Base-by-base conservation (phyloP, 306 rosid species). In the Oxytropis ochrocephala region DNA sequence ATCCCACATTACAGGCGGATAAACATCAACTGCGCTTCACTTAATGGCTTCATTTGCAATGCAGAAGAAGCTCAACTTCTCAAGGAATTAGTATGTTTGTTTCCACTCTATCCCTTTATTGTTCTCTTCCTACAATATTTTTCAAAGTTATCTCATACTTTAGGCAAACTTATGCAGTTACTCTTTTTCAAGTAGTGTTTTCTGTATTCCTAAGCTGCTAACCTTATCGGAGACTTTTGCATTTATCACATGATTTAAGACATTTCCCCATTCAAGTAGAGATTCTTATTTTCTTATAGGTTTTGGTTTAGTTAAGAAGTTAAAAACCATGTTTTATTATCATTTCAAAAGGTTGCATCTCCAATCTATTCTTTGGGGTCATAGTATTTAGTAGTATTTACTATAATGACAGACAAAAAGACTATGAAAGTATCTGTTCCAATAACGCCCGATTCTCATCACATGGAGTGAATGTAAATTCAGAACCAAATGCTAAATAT, bases 161-260 rank as follows among this genome's bases (percentile, higher is more conserved):
- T 10, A 57, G 46, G 53, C 48, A 41, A 53, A n/a, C 41, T 55
- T 64, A 4, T 4, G 42, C 24, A 24, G 32, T 36, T 41, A 10
- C 33, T 8, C 11, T 8, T 68, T 5, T 64, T 67, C 43, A 10
- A 13, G 2, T n/a, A 46, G 13, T 48, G 60, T 47, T n/a, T n/a
- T 48, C 48, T 12, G 16, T 39, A 62, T 53, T 57, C 53, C 48
- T 57, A 44, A 63, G 36, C 65, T 80, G 14, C n/a, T n/a, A n/a
- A 74, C 75, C n/a, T 75, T 61, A 55, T 52, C 62, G 10, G 60
- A 12, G 14, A 10, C 13, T 79, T 75, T 78, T 78, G 85, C 96
- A 90, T 96, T 32, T 83, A 62, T 82, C 89, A 27, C 83, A 93
- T 82, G 96, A 90, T 48, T 62, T 93, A 67, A 82, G 97, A 65